These are phyloP conservation scores for Ogataea trehaloabstinens DNA, from an alignment of 805 yeast species.

Conservation along the genomic window DNA sequence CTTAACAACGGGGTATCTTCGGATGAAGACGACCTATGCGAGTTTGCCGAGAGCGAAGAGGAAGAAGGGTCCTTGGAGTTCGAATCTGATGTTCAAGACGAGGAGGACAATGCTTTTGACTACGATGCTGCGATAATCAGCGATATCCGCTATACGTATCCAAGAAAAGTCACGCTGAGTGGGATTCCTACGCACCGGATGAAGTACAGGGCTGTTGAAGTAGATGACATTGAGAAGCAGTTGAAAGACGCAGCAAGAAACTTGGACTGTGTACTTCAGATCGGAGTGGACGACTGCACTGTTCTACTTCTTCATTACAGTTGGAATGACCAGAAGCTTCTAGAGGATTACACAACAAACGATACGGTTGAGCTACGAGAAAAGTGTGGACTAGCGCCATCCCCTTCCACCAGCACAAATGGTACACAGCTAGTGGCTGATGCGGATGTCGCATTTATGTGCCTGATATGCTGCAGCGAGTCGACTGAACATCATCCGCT, in stretches of 20 bases:
- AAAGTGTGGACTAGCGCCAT: slow-evolving; percentile 26
- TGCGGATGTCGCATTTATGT: slow-evolving; percentile 37
- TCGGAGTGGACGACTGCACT: slow-evolving; percentile 39
- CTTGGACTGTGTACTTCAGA: slow-evolving; percentile 36
- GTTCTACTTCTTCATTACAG: slow-evolving; percentile 45
- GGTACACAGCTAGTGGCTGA: slow-evolving; percentile 15
- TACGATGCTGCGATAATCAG: slow-evolving; percentile 11
- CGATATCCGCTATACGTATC: slow-evolving; percentile 19
- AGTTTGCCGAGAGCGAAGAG: slow-evolving; percentile 19
- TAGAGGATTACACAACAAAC: slow-evolving; percentile 49
- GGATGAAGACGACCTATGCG: slow-evolving; percentile 1
- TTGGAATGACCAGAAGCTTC: slow-evolving; percentile 59
- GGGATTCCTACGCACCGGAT: slow-evolving; percentile 28
- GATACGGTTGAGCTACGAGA: slow-evolving; percentile 31
- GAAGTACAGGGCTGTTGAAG: slow-evolving; percentile 25
- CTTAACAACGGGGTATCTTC: slow-evolving; percentile 4
- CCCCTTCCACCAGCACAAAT: slow-evolving; percentile 31
- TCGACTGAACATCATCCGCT: slow-evolving; percentile 31
- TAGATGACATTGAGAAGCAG: slow-evolving; percentile 31
- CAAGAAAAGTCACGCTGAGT: slow-evolving; percentile 15
- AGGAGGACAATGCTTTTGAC: slow-evolving; percentile 22
- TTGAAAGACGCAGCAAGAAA: slow-evolving; percentile 30
- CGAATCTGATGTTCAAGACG: slow-evolving; percentile 11
- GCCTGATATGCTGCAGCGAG: slow-evolving; percentile 74
- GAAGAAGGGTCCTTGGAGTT: slow-evolving; percentile 14